These are phyloP conservation scores for Schizopora paradoxa DNA, from an alignment of 1,284 basidiomycete genomes.

Conservation along the genomic window DNA sequence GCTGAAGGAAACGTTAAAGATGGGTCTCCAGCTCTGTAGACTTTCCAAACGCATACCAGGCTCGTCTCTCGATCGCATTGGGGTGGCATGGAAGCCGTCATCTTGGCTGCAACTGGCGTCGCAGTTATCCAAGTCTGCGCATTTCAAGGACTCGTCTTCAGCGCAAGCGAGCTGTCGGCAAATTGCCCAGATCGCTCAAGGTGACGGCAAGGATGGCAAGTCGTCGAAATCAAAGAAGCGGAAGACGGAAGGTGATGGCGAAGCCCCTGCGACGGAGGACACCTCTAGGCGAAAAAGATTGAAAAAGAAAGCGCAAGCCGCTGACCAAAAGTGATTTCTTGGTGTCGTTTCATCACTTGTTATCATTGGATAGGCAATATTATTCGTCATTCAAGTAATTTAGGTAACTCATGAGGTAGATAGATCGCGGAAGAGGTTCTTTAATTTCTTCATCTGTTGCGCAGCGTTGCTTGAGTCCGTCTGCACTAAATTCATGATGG, in stretches of 20 bases:
- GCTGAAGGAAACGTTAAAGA: conserved; percentile 77
- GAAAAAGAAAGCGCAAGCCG: conserved; percentile 27
- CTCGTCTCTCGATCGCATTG: conserved; percentile 24
- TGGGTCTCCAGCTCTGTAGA: conserved; percentile 61
- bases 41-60: conserved; percentile 47
- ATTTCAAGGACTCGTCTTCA: conserved; percentile 40
- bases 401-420: too few relatives aligned
- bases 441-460: background rate
- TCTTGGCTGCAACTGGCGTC: conserved; percentile 36
- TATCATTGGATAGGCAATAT: background rate
- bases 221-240: conserved; percentile 21
- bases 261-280: conserved; percentile 27
- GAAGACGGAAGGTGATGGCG: conserved; percentile 27
- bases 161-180: conserved; percentile 48
- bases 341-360: background rate
- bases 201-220: conserved; percentile 18
- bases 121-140: conserved; percentile 34
- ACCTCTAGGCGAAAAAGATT: conserved; percentile 52
- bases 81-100: conserved; percentile 39
- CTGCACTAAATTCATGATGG: background rate
- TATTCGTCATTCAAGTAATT: too few relatives aligned
- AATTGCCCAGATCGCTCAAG: conserved; percentile 27
- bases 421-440: too few relatives aligned
- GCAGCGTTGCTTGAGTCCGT: background rate
- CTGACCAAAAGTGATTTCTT: background rate